Percentiles rank a stretch among this genome's conserved stretches.
Evolutionary conservation across 164 flowering plant genomes (phyloP).

Genomic region (Magnolia officinalis): DNA sequence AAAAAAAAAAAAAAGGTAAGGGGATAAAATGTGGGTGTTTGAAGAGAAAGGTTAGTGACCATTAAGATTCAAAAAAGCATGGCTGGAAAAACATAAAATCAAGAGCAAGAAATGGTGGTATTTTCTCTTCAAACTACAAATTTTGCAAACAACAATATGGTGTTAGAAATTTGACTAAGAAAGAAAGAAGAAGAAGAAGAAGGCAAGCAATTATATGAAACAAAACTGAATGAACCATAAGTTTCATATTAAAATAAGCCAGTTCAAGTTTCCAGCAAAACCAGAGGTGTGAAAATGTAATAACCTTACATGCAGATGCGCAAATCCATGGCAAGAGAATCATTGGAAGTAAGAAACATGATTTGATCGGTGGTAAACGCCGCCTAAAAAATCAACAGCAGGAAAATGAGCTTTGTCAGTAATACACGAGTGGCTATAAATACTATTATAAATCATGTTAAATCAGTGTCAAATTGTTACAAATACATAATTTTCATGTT

Average conservation of each 20-base stretch:
- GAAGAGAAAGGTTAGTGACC: no score
- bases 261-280: not conserved
- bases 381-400: constrained; percentile 41
- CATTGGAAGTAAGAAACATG: constrained; percentile 59
- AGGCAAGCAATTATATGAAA: not conserved
- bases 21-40: no score
- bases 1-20: no score
- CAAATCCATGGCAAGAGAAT: constrained; percentile 75
- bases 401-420: constrained; percentile 5
- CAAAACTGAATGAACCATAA: not conserved
- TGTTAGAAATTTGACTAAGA: constrained; percentile 1
- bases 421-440: not conserved
- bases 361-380: constrained; percentile 68
- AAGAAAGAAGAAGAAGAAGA: not conserved
- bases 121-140: not conserved
- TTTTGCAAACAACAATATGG: not conserved
- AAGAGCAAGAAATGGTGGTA: not conserved
- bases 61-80: no score
- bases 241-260: not conserved
- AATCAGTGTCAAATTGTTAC: no score
- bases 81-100: no score
- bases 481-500: no score
- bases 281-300: not conserved
- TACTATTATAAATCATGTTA: no score
- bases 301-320: constrained; percentile 59